Conservation (phyloP, 2,329 filamentous ascomycete genomes). For the Pseudofabraea citricarpa region DNA sequence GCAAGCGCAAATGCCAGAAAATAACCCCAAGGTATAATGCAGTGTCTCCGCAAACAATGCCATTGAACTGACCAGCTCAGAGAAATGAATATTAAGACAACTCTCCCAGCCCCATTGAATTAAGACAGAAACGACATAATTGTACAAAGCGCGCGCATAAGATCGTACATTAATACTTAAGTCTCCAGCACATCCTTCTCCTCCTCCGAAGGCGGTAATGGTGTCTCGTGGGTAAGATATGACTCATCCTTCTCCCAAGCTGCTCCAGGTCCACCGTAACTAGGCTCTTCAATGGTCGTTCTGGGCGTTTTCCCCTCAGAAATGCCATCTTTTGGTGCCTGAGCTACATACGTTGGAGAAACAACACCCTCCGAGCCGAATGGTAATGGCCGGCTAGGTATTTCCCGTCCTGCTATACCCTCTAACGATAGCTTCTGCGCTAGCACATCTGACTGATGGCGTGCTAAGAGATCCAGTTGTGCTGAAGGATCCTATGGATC, state of each 20-base stretch:
- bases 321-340: conserved; percentile 23
- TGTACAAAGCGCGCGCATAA: not conserved
- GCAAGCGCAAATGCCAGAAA: not conserved
- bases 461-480: conserved; percentile 66
- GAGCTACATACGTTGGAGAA: conserved; percentile 41
- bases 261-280: conserved; percentile 44
- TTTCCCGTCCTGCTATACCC: conserved; percentile 26
- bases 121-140: not conserved
- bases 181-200: conserved; percentile 26
- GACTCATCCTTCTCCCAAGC: conserved; percentile 48
- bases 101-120: not conserved
- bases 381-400: conserved; percentile 45
- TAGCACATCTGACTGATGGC: conserved; percentile 60
- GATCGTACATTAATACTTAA: conserved; percentile 12
- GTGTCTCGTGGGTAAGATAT: conserved; percentile 32
- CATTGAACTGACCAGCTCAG: not conserved
- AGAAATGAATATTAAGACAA: not conserved
- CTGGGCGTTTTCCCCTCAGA: conserved; percentile 10
- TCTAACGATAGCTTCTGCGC: conserved; percentile 44
- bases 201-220: conserved; percentile 23
- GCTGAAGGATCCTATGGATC: conserved; percentile 59
- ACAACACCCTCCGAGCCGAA: conserved; percentile 46
- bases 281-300: conserved; percentile 35
- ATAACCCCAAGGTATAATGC: not conserved
- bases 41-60: not conserved